Base-by-base conservation (phyloP, 2,329 filamentous ascomycete genomes). In the Rhynchosporium agropyri region DNA sequence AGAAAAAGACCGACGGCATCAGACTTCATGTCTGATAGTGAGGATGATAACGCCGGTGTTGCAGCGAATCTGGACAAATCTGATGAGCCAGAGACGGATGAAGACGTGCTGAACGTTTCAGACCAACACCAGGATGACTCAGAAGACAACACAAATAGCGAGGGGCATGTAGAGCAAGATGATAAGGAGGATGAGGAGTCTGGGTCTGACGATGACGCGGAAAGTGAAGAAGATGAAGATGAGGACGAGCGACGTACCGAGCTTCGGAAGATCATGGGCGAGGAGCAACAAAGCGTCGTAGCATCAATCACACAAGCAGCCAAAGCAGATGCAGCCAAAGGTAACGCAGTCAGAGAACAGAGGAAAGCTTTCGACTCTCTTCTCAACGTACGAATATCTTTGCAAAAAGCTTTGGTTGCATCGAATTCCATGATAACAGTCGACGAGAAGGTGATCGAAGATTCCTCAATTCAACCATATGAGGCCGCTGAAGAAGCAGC, bases 341-440 rank as follows among this genome's bases (percentile, higher is more conserved):
- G 95, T 12, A 79, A 84, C 60, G 94, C 94, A 0, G 91, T 99
- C 43, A 94, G 92, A 71, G 81, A 87, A 62, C 95, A 99, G 77
- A 87, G 92, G 58, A 89, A 88, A 65, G 86, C 89, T 0, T 99
- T 97, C 72, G 94, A 98, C 70, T 86, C 90, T 0, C 84, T 98
- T 0, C 83, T 99, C 38, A 96, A 97, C 77, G 84, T 92, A 13
- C 88, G 95, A 26, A 97, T 99, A 73, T 90, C 94, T 65, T 79
- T 99, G 20, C 96, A 99, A 76, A 98, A 97, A 76, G 92, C 91
- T 1, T 78, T 99, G 13, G 84, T 95, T 15, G 88, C 90, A 0
- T 85, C 89, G 31, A 97, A 97, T 75, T 89, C 92, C 0, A 80
- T 96, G 46, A 76, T 82, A 15, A 73, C 79, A 0, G 69, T 82